Percentiles rank a stretch among this genome's conserved stretches.
Conservation (phyloP, 78 protist species). For the Dictyostelium firmibasis region DNA sequence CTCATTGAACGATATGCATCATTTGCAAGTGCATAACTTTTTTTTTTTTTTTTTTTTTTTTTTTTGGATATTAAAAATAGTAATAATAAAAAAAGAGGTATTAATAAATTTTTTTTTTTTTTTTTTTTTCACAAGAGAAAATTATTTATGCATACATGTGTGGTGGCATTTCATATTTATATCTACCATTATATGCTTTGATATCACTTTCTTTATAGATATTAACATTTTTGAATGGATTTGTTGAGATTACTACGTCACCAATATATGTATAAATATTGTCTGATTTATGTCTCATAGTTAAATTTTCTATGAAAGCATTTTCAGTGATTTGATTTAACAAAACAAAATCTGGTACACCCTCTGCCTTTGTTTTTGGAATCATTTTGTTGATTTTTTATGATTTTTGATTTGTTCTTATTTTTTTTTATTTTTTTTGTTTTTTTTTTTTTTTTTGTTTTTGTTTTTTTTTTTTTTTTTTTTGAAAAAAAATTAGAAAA, state of each 20-base stretch:
- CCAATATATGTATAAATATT: slow-evolving; percentile 91
- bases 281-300: slow-evolving; percentile 60
- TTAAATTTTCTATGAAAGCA: slow-evolving; percentile 74
- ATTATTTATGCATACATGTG: slow-evolving; percentile 26
- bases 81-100: not conserved
- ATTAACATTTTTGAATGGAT: slow-evolving; percentile 89
- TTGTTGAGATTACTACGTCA: slow-evolving; percentile 89
- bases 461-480: too few relatives aligned
- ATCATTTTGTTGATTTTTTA: not conserved
- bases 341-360: slow-evolving; percentile 80
- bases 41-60: too few relatives aligned
- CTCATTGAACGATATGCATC: slow-evolving; percentile 81
- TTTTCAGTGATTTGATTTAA: slow-evolving; percentile 81
- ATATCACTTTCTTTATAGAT: slow-evolving; percentile 60
- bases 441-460: too few relatives aligned
- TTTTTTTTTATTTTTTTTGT: too few relatives aligned
- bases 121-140: not conserved
- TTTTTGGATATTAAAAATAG: slow-evolving; percentile 43
- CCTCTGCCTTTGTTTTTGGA: slow-evolving; percentile 44
- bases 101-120: too few relatives aligned
- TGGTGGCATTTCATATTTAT: slow-evolving; percentile 81
- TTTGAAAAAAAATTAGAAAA: too few relatives aligned
- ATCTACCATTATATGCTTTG: slow-evolving; percentile 44
- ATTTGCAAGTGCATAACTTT: slow-evolving; percentile 91
- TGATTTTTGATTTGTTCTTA: not conserved